These are phyloP conservation scores for Scheffersomyces ergatensis DNA, from an alignment of 805 yeast species.

Conservation along the genomic window DNA sequence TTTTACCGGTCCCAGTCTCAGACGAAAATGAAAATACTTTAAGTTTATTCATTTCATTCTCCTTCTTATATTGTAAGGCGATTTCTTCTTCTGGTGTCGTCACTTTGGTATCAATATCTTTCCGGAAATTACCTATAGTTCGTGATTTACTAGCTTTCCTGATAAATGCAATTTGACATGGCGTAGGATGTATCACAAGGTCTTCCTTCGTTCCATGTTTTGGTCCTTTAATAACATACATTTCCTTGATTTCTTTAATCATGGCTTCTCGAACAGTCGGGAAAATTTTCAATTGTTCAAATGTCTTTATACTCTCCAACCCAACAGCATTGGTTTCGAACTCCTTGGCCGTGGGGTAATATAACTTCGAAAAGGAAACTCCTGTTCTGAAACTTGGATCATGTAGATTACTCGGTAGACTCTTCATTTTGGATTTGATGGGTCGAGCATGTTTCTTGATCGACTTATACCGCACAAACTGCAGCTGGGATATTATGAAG, in stretches of 20 bases:
- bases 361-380: conserved; percentile 50
- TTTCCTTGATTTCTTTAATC: conserved; percentile 47
- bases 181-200: conserved; percentile 56
- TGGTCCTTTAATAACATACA: conserved; percentile 32
- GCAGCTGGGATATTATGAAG: no score
- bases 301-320: conserved; percentile 51
- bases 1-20: conserved; percentile 96
- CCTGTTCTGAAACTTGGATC: conserved; percentile 5
- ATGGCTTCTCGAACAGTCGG: conserved; percentile 66
- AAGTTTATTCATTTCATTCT: conserved; percentile 31
- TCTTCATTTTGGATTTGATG: no score
- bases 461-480: no score
- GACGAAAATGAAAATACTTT: conserved; percentile 83
- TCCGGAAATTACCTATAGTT: conserved; percentile 23
- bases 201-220: conserved; percentile 28
- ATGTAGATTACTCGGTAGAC: no score
- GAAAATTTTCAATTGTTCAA: conserved; percentile 63
- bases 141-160: conserved; percentile 49
- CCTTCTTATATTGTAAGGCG: conserved; percentile 21
- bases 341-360: conserved; percentile 37
- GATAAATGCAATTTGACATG: conserved; percentile 79
- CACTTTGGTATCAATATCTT: conserved; percentile 9
- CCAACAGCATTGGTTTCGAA: conserved; percentile 26
- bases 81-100: conserved; percentile 22
- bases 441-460: no score